Conservation (phyloP, 768 basidiomycete species). For the Trametes coccinea region DNA sequence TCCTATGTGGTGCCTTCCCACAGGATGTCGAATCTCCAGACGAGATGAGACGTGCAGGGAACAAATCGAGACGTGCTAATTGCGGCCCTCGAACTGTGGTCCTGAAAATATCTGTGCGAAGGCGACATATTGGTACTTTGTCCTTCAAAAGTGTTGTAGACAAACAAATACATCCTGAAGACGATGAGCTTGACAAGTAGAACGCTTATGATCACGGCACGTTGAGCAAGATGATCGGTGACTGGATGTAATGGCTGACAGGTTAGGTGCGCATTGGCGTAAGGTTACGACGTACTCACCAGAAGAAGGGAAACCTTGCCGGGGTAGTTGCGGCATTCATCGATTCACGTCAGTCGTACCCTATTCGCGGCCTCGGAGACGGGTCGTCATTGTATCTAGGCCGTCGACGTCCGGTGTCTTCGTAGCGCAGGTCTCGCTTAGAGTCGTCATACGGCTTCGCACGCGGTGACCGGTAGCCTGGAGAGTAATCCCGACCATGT, state of each 20-base stretch:
- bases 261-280: not conserved
- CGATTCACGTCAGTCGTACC: conserved; percentile 20
- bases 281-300: not conserved
- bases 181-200: not conserved
- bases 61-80: no score
- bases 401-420: conserved; percentile 5
- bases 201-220: no score
- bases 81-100: no score
- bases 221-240: not conserved
- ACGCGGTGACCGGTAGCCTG: not conserved
- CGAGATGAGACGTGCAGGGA: no score
- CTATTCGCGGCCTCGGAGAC: conserved; percentile 15
- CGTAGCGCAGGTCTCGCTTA: conserved; percentile 3
- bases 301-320: not conserved
- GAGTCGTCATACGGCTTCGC: conserved; percentile 4
- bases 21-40: no score
- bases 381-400: conserved; percentile 3
- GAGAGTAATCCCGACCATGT: not conserved
- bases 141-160: no score
- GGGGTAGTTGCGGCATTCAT: not conserved
- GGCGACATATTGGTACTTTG: no score
- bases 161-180: not conserved
- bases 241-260: not conserved
- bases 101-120: no score
- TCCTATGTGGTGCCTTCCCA: no score